Evolutionary conservation across 331 rosid species (phyloP), one percentile per base, ranked within the genome.

Genomic region (Cydonia oblonga): DNA sequence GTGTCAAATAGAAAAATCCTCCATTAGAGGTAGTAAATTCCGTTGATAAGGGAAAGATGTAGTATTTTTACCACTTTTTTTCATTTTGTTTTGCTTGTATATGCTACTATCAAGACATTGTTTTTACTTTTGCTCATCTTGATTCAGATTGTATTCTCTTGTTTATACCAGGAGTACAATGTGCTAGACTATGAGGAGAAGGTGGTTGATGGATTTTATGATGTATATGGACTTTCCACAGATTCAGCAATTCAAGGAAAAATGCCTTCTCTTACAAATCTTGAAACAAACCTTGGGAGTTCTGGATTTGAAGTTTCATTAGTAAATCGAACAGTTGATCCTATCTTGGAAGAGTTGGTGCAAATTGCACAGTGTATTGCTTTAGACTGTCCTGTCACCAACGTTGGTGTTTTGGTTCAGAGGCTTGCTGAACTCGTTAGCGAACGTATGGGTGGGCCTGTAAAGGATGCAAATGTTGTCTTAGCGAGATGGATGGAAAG

Each of bases 361-460:
- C 98, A 95, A 88, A 75, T 95, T 79, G 89, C 96, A 40, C 96
- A 91, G 19, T 95, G 98, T 71, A 82, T 95, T 71, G 92, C 96
- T 28, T 57, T 82, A 80, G 98, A 91, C 78, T 95, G 89, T 78
- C 98, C 97, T 56, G 88, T 84, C 46, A 76, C 90, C 4, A 81
- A 88, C 72, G 81, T 88, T 64, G 81, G 80, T 49, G 72, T 88
- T 80, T 76, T 91, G 81, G 98, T 85, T 64, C 97, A 85, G 84
- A 91, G 96, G 82, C 89, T 95, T 69, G 97, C 98, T 32, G 98
- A 95, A 76, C 91, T 95, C 56, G 97, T 91, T 77, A 88, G 86
- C 0, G 83, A 78, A 64, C 92, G 84, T 75, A 95, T 95, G 98
- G 98, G 98, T 42, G 98, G 98, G 73, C 88, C 98, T 78, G 98